phyloP scores from a whole-genome alignment of 768 basidiomycete genomes.

The Kondoa malvinella region DNA sequence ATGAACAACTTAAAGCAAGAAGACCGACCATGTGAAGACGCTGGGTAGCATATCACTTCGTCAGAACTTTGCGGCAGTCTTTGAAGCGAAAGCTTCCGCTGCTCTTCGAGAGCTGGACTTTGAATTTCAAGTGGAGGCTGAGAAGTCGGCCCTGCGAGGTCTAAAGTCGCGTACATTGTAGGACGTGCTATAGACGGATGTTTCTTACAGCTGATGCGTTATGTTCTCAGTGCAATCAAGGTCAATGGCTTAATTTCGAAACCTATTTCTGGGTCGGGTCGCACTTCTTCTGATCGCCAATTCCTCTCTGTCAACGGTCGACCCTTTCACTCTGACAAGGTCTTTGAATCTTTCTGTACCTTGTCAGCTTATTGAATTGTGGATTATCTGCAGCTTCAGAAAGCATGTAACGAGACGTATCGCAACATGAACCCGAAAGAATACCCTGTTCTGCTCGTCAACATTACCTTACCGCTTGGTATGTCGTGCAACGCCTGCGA shows the following conservation, averaged over 20 bases:
- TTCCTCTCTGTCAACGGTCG: conserved; percentile 85
- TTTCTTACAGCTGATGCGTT: not conserved
- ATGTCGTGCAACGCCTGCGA: not conserved
- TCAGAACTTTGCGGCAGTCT: conserved; percentile 53
- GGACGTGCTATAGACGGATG: conserved; percentile 22
- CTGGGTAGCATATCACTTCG: conserved; percentile 48
- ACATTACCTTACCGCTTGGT: conserved; percentile 55
- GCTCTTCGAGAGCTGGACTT: conserved; percentile 58
- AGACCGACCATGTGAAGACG: conserved; percentile 51
- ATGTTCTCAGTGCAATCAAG: conserved; percentile 22
- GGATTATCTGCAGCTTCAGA: conserved; percentile 30
- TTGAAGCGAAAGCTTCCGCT: conserved; percentile 67
- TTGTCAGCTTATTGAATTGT: not conserved
- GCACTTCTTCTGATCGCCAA: conserved; percentile 66
- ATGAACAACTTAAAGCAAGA: conserved; percentile 32
- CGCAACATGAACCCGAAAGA: conserved; percentile 60
- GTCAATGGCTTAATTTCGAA: conserved; percentile 71
- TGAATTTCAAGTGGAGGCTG: conserved; percentile 50
- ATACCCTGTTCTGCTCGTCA: conserved; percentile 73
- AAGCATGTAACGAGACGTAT: conserved; percentile 83
- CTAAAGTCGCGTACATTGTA: conserved; percentile 17
- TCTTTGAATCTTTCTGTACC: conserved; percentile 25
- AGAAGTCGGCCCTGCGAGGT: conserved; percentile 40
- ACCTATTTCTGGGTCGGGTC: conserved; percentile 55
- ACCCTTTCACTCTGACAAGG: conserved; percentile 65